phyloP scores from a whole-genome alignment of 2,329 filamentous ascomycete species.

The Hymenoscyphus salicellus region DNA sequence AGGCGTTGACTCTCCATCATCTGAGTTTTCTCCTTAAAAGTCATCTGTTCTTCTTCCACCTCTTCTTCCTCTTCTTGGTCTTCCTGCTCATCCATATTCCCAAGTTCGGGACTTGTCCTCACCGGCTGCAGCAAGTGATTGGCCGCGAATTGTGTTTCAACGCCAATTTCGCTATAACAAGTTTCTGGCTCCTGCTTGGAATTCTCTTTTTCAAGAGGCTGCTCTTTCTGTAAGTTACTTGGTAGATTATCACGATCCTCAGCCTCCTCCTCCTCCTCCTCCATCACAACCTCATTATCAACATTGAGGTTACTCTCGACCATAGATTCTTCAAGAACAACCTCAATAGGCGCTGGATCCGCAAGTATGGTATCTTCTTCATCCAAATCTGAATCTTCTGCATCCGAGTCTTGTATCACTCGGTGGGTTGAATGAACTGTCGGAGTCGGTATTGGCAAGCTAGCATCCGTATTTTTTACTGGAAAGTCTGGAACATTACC shows the following conservation, averaged over 20 bases:
- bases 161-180: slow-evolving; percentile 31
- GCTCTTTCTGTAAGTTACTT: not conserved
- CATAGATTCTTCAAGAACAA: not conserved
- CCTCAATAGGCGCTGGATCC: not conserved
- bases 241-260: not conserved
- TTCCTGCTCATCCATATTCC: not conserved
- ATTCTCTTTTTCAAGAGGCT: not conserved
- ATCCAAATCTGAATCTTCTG: slow-evolving; percentile 17
- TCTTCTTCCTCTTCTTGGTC: slow-evolving; percentile 1
- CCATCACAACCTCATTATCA: not conserved
- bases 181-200: slow-evolving; percentile 24
- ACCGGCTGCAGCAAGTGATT: slow-evolving; percentile 17
- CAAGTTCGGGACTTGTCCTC: not conserved
- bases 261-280: slow-evolving; percentile 1
- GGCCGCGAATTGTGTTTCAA: slow-evolving; percentile 28
- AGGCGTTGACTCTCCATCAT: slow-evolving; percentile 50
- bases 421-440: not conserved
- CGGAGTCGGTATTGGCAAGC: not conserved
- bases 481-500: not conserved
- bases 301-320: not conserved
- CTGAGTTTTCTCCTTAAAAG: slow-evolving; percentile 24
- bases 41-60: slow-evolving; percentile 12
- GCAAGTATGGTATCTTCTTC: slow-evolving; percentile 12
- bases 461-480: not conserved
- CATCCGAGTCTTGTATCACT: slow-evolving; percentile 13